Conservation (phyloP, 768 basidiomycete species). For the Udeniomyces megalosporus region DNA sequence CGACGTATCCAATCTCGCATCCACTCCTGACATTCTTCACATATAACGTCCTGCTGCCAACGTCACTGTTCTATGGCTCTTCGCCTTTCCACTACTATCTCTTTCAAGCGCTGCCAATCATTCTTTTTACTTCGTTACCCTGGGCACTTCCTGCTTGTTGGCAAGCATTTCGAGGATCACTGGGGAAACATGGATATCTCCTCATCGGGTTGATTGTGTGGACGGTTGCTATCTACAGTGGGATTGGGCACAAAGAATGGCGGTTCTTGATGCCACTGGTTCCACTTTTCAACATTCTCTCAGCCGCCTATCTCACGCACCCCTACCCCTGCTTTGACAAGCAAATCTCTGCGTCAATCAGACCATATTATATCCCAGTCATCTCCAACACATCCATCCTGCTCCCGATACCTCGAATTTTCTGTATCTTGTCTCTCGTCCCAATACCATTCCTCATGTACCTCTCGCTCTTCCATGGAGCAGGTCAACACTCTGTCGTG, state of each 20-base stretch:
- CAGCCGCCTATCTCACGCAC: slow-evolving; percentile 30
- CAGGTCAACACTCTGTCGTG: slow-evolving; percentile 62
- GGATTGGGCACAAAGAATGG: slow-evolving; percentile 92
- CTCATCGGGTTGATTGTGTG: slow-evolving; percentile 43
- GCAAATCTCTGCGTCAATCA: slow-evolving; percentile 15
- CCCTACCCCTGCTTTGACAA: neutral
- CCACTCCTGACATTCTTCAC: slow-evolving; percentile 68
- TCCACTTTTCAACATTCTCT: slow-evolving; percentile 65
- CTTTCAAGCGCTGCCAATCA: slow-evolving; percentile 65
- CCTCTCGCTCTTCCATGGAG: slow-evolving; percentile 55
- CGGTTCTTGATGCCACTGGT: slow-evolving; percentile 84
- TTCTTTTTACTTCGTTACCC: slow-evolving; percentile 56
- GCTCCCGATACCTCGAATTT: neutral
- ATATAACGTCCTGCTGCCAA: slow-evolving; percentile 56
- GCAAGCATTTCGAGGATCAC: neutral
- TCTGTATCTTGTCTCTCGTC: slow-evolving; percentile 35
- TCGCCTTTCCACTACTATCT: slow-evolving; percentile 81
- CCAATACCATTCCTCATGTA: slow-evolving; percentile 48
- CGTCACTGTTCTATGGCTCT: slow-evolving; percentile 84
- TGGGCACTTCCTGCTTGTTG: slow-evolving; percentile 36
- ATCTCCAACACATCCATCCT: neutral
- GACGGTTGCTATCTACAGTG: slow-evolving; percentile 54
- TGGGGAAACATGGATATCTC: slow-evolving; percentile 11
- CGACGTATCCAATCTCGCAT: slow-evolving; percentile 40
- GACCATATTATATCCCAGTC: neutral